A percentile compares a stretch with the other conserved stretches of the same genome.
Evolutionary conservation across 192 early-diverging fungal genomes (phyloP).

Genomic region (Coemansia sp.): DNA sequence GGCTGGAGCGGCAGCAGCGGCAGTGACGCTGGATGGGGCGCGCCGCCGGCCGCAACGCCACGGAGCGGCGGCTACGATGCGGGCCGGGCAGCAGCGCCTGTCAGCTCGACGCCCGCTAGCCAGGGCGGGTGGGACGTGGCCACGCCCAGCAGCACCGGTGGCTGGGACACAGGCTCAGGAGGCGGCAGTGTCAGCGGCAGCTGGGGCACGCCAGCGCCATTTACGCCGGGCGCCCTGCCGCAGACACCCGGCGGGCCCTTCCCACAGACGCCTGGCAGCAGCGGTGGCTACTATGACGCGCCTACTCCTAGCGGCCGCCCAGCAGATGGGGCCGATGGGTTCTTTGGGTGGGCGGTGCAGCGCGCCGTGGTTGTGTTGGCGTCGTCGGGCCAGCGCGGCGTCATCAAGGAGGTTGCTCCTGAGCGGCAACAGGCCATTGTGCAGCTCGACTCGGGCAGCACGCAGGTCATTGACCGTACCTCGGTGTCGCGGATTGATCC

Average conservation of each 20-base stretch:
- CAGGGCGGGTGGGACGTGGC: constrained; percentile 34
- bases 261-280: constrained; percentile 34
- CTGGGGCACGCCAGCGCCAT: constrained; percentile 51
- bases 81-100: constrained; percentile 9
- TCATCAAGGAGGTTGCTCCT: constrained; percentile 53
- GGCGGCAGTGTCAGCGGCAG: constrained; percentile 35
- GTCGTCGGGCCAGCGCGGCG: constrained; percentile 47
- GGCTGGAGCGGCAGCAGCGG: constrained; percentile 3
- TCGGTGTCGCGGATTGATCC: constrained; percentile 29
- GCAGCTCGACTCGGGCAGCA: constrained; percentile 47
- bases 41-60: constrained; percentile 12
- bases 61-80: neutral
- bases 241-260: constrained; percentile 41
- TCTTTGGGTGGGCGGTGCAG: constrained; percentile 53
- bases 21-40: constrained; percentile 11
- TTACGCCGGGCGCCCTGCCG: constrained; percentile 39
- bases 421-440: constrained; percentile 55
- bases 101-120: constrained; percentile 16
- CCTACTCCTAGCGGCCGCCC: constrained; percentile 52
- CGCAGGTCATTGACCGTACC: constrained; percentile 39
- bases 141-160: constrained; percentile 49
- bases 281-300: constrained; percentile 24
- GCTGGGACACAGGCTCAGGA: constrained; percentile 4
- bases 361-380: constrained; percentile 39
- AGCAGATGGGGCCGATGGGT: constrained; percentile 51